Evolutionary conservation across 2,329 filamentous ascomycete species (phyloP), one percentile per base, ranked within the genome.

Genomic region (Sporothrix pallida): DNA sequence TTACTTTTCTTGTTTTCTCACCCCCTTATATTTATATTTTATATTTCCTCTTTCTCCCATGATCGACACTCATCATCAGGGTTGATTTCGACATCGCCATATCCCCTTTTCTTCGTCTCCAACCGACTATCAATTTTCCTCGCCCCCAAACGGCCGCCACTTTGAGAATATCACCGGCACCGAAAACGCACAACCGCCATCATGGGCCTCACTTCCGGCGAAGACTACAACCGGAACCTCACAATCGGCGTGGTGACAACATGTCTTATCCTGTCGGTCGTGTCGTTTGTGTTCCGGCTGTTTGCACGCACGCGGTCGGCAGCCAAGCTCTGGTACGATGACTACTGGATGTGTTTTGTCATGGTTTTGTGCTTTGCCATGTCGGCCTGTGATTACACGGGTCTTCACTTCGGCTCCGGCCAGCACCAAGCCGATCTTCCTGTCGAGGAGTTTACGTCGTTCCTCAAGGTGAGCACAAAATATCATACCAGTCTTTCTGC

Each of bases 301-400:
- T 73, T 73, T 60, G 68, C 68, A 1, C 75, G 75, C 2, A n/a
- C 42, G 2, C 17, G 23, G 13, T 74, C 72, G n/a, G 52, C 74
- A 0, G 72, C 72, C 12, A 76, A 75, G 31, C 71, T 76, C 13
- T 75, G 74, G 74, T 76, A 75, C 26, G 74, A 76, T 20, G 74
- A 75, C 56, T 74, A 75, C 69, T 75, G 75, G 71, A 76, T 76
- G 75, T 65, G 69, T 9, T 44, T 71, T n/a, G 74, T 76, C 20
- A 73, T 76, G 75, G 10, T 73, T 0, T 9, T 76, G 7, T 75
- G 74, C 50, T 63, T 70, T 54, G 68, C 62, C 56, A 76, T 76
- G 72, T 54, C 68, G 9, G 71, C 67, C 1, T 60, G 72, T 20
- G 72, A 75, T 50, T 71, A 67, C 52, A 62, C 70, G 20, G 73